phyloP scores from a whole-genome alignment of 2,329 filamentous ascomycete genomes.

The Exophiala calicioides region DNA sequence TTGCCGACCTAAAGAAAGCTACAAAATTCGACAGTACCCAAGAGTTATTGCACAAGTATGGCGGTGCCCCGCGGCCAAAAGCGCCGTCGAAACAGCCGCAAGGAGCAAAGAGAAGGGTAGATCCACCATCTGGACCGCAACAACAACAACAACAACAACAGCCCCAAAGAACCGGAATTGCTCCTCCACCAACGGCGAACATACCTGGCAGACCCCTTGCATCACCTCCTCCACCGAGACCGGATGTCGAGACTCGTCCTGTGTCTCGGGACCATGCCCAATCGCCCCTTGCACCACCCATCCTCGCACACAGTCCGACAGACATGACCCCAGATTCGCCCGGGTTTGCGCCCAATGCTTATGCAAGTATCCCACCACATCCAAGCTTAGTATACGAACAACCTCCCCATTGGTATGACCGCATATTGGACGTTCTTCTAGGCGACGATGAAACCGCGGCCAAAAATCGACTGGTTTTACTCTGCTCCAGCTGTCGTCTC shows the following conservation, averaged over 20 bases:
- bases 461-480: constrained; percentile 85
- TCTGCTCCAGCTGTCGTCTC: constrained; percentile 78
- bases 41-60: constrained; percentile 91
- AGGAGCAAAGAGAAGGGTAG: constrained; percentile 32
- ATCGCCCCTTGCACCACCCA: constrained; percentile 6
- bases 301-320: constrained; percentile 18
- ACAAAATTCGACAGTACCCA: constrained; percentile 96
- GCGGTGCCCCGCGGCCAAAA: constrained; percentile 59
- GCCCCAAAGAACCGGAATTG: constrained; percentile 53
- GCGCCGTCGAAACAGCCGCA: constrained; percentile 32
- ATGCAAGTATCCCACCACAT: constrained; percentile 33
- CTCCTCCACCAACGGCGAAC: constrained; percentile 66
- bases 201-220: constrained; percentile 49
- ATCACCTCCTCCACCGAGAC: constrained; percentile 35
- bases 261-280: constrained; percentile 17
- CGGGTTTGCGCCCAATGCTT: constrained; percentile 52
- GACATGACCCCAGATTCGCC: constrained; percentile 40
- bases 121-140: constrained; percentile 34
- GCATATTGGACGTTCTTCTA: constrained; percentile 84
- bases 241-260: constrained; percentile 17
- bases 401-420: constrained; percentile 82
- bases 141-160: constrained; percentile 38
- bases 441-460: constrained; percentile 92
- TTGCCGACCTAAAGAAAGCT: constrained; percentile 89
- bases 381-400: constrained; percentile 37